These are phyloP conservation scores for Hirsutella thompsonii DNA, from an alignment of 2,329 filamentous ascomycete species.

Conservation along the genomic window DNA sequence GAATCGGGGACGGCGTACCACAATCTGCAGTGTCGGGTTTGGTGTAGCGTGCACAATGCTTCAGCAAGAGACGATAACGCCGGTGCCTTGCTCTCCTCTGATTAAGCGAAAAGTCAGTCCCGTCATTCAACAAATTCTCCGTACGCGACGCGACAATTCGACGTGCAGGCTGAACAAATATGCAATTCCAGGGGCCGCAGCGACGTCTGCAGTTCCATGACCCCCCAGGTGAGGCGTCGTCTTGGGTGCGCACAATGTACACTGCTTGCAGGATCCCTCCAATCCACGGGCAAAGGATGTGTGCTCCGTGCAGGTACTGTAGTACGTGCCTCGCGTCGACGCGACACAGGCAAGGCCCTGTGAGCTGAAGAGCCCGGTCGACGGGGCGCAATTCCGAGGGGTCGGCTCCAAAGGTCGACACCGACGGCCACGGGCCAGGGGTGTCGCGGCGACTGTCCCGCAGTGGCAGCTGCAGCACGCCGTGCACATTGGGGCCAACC, in stretches of 20 bases:
- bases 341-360: background rate
- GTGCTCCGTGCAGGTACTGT: background rate
- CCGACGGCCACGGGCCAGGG: background rate
- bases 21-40: no score
- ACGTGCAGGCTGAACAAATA: no score
- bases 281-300: background rate
- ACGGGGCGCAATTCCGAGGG: conserved; percentile 1
- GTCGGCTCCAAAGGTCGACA: background rate
- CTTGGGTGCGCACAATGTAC: background rate
- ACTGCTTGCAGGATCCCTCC: background rate
- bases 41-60: background rate
- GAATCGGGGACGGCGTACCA: background rate
- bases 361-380: background rate
- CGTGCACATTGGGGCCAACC: background rate
- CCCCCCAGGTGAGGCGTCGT: no score
- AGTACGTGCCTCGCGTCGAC: background rate
- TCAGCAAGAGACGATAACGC: background rate
- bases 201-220: no score
- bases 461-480: background rate
- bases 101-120: background rate
- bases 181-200: no score
- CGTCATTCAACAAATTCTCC: background rate
- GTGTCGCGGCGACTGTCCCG: background rate
- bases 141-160: no score
- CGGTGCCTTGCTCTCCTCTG: background rate